Evolutionary conservation across 1,284 basidiomycete species (phyloP), one percentile per base, ranked within the genome.

Genomic region (Fomitopsis schrenkii): DNA sequence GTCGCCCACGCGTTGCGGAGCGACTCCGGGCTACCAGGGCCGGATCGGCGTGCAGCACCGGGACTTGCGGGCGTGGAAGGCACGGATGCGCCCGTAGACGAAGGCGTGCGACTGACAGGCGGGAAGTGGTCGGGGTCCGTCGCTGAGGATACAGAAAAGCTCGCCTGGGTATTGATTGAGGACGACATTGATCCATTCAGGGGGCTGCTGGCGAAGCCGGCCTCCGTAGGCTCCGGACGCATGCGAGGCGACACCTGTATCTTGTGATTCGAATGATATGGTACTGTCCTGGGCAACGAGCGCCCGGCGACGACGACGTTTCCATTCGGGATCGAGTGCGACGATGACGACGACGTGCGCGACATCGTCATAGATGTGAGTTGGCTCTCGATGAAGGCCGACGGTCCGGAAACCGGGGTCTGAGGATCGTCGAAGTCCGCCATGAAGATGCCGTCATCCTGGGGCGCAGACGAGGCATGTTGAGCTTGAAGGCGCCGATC

Each of bases 361-460:
- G 68, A 67, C 15, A 62, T 57, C 9, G 58, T 55, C 40, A 55
- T 48, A 15, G 63, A 41, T 15, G 63, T 59, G 59, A 66, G 41
- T 36, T 57, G 55, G 15, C 62, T 55, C 48, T 59, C 63, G 63
- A 70, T 59, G 67, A 68, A 61, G 30, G 56, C 58, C 59, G 64
- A 62, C 5, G 66, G 64, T 2, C 66, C 61, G 40, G 69, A 63
- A n/a, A 61, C 59, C 35, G 69, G 65, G n/a, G 66, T 66, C n/a
- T 68, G 71, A 14, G 74, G 67, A 55, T 82, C 79, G 59, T 86
- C 84, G 59, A 84, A 82, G 63, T 88, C 83, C 26, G 75, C 81
- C 62, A 82, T 80, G 63, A 87, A 86, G 1, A 87, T 77, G 3
- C 81, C 84, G 59, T 86, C 82, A 28, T 85, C 81, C n/a, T 68